A percentile compares a stretch with the other conserved stretches of the same genome.
phyloP scores from a whole-genome alignment of 176 grass and related monocot species.

The Aegilops bicornis region DNA sequence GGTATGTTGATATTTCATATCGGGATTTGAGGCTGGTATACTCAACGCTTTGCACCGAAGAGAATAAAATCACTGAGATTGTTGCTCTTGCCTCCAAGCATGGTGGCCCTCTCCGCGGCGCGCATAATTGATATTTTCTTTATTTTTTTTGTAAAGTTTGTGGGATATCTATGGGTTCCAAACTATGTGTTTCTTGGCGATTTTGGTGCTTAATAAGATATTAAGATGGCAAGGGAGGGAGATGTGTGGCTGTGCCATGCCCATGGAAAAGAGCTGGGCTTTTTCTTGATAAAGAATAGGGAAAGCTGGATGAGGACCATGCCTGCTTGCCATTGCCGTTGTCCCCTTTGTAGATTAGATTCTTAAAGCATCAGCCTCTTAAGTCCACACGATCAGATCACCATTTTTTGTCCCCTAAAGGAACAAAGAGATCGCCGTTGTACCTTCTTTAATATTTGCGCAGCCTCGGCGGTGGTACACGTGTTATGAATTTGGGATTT shows the following conservation, averaged over 20 bases:
- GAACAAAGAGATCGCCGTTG: neutral
- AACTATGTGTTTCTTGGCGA: neutral
- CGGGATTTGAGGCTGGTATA: neutral
- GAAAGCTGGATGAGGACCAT: neutral
- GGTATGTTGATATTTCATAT: neutral
- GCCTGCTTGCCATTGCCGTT: neutral
- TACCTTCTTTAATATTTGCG: too few species aligned
- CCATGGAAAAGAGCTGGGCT: slow-evolving; percentile 1
- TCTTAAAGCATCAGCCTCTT: neutral
- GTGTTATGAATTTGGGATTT: neutral
- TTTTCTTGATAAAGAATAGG: neutral
- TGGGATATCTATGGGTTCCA: neutral
- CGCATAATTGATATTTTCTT: neutral
- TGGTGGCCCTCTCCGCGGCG: neutral
- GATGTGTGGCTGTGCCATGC: slow-evolving; percentile 9
- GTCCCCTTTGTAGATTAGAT: neutral
- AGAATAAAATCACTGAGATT: neutral
- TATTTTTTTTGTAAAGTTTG: neutral
- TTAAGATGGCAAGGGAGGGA: neutral
- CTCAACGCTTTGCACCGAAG: neutral
- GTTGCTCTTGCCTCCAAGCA: neutral
- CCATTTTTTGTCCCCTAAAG: neutral
- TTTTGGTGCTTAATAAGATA: neutral
- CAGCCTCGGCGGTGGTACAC: neutral
- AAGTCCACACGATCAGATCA: neutral